phyloP scores from a whole-genome alignment of 331 rosid species.

The Arachis monticola region DNA sequence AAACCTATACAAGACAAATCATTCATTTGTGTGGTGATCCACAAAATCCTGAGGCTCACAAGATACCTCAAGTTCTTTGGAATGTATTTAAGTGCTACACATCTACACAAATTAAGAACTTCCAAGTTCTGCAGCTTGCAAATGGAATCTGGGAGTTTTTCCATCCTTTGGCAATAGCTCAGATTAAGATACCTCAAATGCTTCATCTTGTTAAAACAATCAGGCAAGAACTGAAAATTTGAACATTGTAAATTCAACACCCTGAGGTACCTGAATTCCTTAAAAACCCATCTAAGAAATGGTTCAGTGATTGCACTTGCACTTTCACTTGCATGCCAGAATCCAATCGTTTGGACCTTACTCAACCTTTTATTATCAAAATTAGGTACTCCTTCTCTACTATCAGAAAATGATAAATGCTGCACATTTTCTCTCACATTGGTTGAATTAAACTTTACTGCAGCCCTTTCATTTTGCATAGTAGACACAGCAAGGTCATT shows the following conservation, averaged over 20 bases:
- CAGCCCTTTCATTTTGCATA: slow-evolving; percentile 35
- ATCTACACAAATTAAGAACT: slow-evolving; percentile 21
- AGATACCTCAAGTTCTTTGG: slow-evolving; percentile 36
- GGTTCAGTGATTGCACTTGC: not conserved
- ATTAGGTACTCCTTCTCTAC: not conserved
- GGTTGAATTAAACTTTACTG: not conserved
- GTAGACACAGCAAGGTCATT: slow-evolving; percentile 44
- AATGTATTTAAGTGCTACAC: slow-evolving; percentile 30
- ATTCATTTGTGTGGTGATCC: slow-evolving; percentile 30
- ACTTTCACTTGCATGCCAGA: slow-evolving; percentile 27
- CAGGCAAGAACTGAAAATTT: slow-evolving; percentile 31
- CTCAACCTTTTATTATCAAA: not conserved
- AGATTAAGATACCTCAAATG: slow-evolving; percentile 50
- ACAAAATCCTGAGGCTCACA: slow-evolving; percentile 35
- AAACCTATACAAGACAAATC: slow-evolving; percentile 21
- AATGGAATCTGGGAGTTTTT: slow-evolving; percentile 42
- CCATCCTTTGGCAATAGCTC: slow-evolving; percentile 24
- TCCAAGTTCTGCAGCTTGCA: slow-evolving; percentile 43
- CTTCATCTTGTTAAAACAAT: slow-evolving; percentile 37
- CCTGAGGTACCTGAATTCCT: slow-evolving; percentile 40
- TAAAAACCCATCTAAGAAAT: slow-evolving; percentile 8
- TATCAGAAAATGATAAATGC: slow-evolving; percentile 39
- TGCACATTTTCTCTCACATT: slow-evolving; percentile 18
- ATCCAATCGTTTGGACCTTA: slow-evolving; percentile 30
- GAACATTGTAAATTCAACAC: slow-evolving; percentile 37